Evolutionary conservation across 2,329 filamentous ascomycete genomes (phyloP), one percentile per base, ranked within the genome.

Genomic region (Apiospora hydei): DNA sequence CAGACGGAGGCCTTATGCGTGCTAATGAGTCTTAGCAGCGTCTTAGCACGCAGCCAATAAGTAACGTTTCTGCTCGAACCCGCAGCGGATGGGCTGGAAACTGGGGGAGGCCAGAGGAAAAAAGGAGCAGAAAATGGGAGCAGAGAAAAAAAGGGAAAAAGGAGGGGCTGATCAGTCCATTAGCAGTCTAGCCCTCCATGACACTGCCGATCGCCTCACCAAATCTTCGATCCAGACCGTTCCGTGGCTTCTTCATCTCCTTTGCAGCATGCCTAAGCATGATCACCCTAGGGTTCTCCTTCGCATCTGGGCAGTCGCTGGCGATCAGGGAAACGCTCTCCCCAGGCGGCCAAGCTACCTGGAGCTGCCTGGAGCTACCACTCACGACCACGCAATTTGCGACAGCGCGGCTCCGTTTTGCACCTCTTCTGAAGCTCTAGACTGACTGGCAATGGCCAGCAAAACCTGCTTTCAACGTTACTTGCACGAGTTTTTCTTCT

Each of bases 191-290:
- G 57, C 34, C 57, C 30, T 41, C 57, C 8, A 8, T 64, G 57
- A 64, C 57, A 64, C 34, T 41, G 57, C 18, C 57, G 57, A 64
- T 64, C 57, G 57, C 57, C 34, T 64, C 57, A 64, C 57, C 57
- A 64, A 64, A 64, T 41, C 57, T 64, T 64, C 57, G 57, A 64
- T 64, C 57, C 57, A 64, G 57, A 41, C 57, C 21, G 57, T 64
- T 64, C 57, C 57, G 57, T n/a, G 7, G 4, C 18, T n/a, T n/a
- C 57, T 61, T 61, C 30, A 61, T 38, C 53, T 34, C 53, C 53
- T 21, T 61, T n/a, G 34, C 57, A 41, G 57, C 57, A 41, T 64
- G 18, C 18, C 34, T 30, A 64, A 64, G 57, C 57, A 64, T 64
- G 57, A 64, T 64, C 57, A 64, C n/a, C 57, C 30, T n/a, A 41